Base-by-base conservation (phyloP, 2,329 filamentous ascomycete species). In the Rhinocladiella mackenziei region DNA sequence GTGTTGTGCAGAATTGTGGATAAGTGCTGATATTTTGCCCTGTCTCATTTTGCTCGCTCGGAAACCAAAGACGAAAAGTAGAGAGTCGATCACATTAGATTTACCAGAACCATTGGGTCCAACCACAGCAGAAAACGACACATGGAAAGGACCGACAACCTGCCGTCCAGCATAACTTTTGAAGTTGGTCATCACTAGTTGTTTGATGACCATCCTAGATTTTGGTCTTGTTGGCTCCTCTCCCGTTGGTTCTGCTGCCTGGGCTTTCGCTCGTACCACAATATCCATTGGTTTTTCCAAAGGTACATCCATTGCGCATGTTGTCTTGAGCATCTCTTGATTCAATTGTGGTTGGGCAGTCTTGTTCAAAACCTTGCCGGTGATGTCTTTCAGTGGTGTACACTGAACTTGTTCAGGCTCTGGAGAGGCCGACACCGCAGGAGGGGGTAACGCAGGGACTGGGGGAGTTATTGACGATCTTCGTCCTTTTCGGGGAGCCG, bases 31-130 rank as follows among this genome's bases (percentile, higher is more conserved):
- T 35, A 98, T 89, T 70, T 98, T 98, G 60, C 92, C 92, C 65
- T 98, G 92, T 60, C 92, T 80, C 92, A 98, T 98, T 70, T 98
- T 98, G 74, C 91, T 97, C 30, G 92, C 92, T 48, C 92, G 83
- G 71, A 98, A 98, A 41, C 94, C 92, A 62, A 98, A 98, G n/a
- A 98, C 92, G 60, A 98, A 98, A 1, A 98, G 78, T 19, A 98
- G 72, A 2, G 92, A 96, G 67, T 98, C 92, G 62, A 98, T 98
- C 51, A 98, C 94, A 59, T 98, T 98, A 15, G 92, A 97, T 65
- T 98, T 98, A 47, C 92, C 92, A 7, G 92, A 98, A 50, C 92
- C 92, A 63, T 98, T 98, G 37, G 94, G 92, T 1, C 92, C 94
- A 7, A 98, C 92, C 2, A 98, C 92, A 0, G 92, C 96, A 1